Base-by-base conservation (phyloP, 345 rosid genomes). In the Rubroshorea leprosula region DNA sequence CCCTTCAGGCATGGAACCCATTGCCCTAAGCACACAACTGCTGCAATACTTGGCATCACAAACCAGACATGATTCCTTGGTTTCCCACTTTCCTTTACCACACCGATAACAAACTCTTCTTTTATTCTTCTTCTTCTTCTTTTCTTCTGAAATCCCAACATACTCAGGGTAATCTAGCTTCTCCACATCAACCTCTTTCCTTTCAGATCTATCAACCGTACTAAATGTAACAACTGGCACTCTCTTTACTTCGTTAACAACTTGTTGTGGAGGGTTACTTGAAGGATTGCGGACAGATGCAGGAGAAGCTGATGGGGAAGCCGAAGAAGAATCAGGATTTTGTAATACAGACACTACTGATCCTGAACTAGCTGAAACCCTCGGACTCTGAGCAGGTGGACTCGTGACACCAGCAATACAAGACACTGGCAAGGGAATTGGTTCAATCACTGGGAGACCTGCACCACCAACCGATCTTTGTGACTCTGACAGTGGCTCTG, bases 341-440 rank as follows among this genome's bases (percentile, higher is more conserved):
- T 87, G 99, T 74, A 94, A 67, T 48, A 94, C 99, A 58, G 99
- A 94, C 17, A 87, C 95, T 14, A 83, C 97, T 0, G 99, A 94
- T 74, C 82, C 99, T 0, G 97, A 82, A 76, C 97, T 94, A 23
- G 72, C 89, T 0, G 97, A 94, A 51, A 71, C 70, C 67, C 93
- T 80, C 0, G 95, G 92, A 71, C 94, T 89, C 51, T 85, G 95
- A 64, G 67, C 61, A 10, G 90, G 76, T 16, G 86, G 82, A 66
- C 73, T 69, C 8, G 88, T 65, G 51, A 82, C 85, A 39, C 79
- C 77, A 0, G 83, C 86, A 23, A 90, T 73, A 68, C 69, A 68
- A 68, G 96, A 87, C 51, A 87, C 79, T 0, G 99, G 99, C 64
- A 93, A 79, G 16, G 89, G 84, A 55, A 89, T 83, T 3, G 87